A percentile compares a stretch with the other conserved stretches of the same genome.
phyloP scores from a whole-genome alignment of 169 alveolate genomes.

The Plasmodium gaboni region DNA sequence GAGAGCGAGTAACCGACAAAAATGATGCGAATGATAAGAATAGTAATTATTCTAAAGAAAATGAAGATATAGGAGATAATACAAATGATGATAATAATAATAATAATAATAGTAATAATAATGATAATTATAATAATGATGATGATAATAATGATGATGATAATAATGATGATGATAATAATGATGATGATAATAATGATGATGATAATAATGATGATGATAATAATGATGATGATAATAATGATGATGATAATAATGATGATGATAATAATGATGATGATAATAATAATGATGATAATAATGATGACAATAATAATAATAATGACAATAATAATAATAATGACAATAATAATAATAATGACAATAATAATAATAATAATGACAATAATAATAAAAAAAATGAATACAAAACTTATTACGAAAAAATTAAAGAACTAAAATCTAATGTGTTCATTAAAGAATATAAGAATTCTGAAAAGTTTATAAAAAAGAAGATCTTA shows the following conservation, averaged over 20 bases:
- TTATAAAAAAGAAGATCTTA: constrained; percentile 45
- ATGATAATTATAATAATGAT: not conserved
- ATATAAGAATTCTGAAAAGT: constrained; percentile 26
- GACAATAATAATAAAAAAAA: not conserved
- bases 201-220: not conserved
- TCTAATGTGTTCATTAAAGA: constrained; percentile 18
- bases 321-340: constrained; percentile 12
- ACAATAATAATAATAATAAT: not conserved
- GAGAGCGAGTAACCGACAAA: not conserved
- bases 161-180: not conserved
- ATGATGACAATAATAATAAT: not conserved
- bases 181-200: not conserved
- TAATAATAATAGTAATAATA: not conserved
- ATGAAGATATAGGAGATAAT: not conserved
- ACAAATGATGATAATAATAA: not conserved
- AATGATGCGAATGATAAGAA: not conserved
- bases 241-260: not conserved
- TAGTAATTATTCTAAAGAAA: too few species aligned
- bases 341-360: not conserved
- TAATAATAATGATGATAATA: not conserved
- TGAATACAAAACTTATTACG: constrained; percentile 13
- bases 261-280: not conserved
- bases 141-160: not conserved
- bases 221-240: not conserved
- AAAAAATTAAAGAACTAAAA: constrained; percentile 39